Evolutionary conservation across 2,329 filamentous ascomycete species (phyloP).

Genomic region (Penicillium sp.): DNA sequence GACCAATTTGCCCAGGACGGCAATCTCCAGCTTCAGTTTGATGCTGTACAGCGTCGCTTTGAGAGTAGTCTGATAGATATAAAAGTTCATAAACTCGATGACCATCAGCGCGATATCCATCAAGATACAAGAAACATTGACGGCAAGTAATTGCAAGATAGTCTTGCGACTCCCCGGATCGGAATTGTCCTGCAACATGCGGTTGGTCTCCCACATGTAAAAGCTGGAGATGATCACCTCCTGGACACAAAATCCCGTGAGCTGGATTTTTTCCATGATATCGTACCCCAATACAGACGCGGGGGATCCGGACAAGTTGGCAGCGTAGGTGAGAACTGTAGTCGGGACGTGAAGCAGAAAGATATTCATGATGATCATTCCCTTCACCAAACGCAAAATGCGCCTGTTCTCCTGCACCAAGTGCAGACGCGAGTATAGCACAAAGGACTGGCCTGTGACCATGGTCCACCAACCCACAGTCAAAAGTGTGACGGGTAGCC

Average conservation of each 20-base stretch:
- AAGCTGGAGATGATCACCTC: slow-evolving; percentile 51
- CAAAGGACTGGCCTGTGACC: slow-evolving; percentile 62
- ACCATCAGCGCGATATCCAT: slow-evolving; percentile 51
- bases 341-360: slow-evolving; percentile 57
- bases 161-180: slow-evolving; percentile 33
- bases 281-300: slow-evolving; percentile 29
- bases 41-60: slow-evolving; percentile 42
- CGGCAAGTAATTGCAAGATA: slow-evolving; percentile 59
- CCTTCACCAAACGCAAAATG: slow-evolving; percentile 53
- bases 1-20: slow-evolving; percentile 54
- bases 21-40: slow-evolving; percentile 57
- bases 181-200: slow-evolving; percentile 34
- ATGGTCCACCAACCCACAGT: slow-evolving; percentile 59
- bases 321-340: slow-evolving; percentile 56
- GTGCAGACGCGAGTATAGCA: slow-evolving; percentile 64
- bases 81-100: slow-evolving; percentile 46
- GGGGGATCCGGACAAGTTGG: slow-evolving; percentile 26
- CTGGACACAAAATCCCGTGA: slow-evolving; percentile 48
- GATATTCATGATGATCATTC: slow-evolving; percentile 61
- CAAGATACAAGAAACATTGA: slow-evolving; percentile 52
- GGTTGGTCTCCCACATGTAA: slow-evolving; percentile 57
- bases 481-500: slow-evolving; percentile 42
- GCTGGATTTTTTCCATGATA: slow-evolving; percentile 43
- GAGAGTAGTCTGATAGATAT: slow-evolving; percentile 44
- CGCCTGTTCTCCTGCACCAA: slow-evolving; percentile 55